Conservation (phyloP, 129 eudicot genomes). For the Solidago caesia region DNA sequence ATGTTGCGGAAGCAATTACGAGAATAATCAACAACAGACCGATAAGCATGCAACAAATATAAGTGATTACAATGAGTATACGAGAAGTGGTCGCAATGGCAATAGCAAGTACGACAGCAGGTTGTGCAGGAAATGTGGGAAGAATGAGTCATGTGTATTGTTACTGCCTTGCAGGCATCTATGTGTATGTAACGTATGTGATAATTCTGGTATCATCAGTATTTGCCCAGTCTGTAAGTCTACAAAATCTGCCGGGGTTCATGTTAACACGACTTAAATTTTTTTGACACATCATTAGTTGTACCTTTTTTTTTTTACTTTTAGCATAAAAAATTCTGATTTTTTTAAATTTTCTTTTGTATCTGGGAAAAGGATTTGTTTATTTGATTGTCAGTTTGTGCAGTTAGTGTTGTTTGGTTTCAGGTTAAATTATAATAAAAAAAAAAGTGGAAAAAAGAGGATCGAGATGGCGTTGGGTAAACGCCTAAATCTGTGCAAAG, state of each 20-base stretch:
- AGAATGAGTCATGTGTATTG: constrained; percentile 28
- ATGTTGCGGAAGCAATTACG: constrained; percentile 23
- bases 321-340: constrained; percentile 12
- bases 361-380: background rate
- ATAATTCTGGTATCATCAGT: background rate
- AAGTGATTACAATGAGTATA: background rate
- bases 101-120: background rate
- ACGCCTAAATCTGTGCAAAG: too few species aligned
- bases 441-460: too few species aligned
- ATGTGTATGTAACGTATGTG: constrained; percentile 28
- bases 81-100: too few species aligned
- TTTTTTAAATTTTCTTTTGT: background rate
- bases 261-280: constrained; percentile 12
- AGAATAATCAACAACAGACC: background rate
- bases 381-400: background rate
- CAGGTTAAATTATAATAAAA: too few species aligned
- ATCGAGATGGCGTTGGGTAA: too few species aligned
- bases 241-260: constrained; percentile 23
- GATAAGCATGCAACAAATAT: too few species aligned
- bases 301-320: background rate
- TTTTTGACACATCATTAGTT: background rate
- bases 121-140: constrained; percentile 27
- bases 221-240: constrained; percentile 28
- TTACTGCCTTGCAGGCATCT: constrained; percentile 38
- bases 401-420: background rate